These are phyloP conservation scores for Cydonia oblonga DNA, from an alignment of 331 rosid genomes.

Conservation along the genomic window DNA sequence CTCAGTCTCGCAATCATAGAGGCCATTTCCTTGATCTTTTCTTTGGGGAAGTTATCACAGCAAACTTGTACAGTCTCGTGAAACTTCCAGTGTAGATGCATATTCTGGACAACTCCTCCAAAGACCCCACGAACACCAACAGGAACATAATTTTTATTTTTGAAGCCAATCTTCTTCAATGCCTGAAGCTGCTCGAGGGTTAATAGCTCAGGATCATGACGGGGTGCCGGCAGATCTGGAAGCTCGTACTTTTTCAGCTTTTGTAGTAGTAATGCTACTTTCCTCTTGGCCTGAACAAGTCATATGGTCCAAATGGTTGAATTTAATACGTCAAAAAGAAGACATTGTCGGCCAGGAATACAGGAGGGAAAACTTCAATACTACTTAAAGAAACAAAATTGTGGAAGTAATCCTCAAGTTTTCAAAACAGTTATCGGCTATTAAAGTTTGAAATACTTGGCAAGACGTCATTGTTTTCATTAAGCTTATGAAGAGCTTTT, in stretches of 20 bases:
- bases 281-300: constrained; percentile 81
- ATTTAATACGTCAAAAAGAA: neutral
- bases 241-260: constrained; percentile 89
- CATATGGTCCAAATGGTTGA: constrained; percentile 1
- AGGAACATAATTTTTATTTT: constrained; percentile 85
- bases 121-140: constrained; percentile 99
- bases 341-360: neutral
- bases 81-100: constrained; percentile 99
- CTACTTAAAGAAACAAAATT: neutral
- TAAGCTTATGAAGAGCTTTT: neutral
- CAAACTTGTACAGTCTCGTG: constrained; percentile 98
- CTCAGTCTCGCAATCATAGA: constrained; percentile 89
- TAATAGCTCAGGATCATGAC: constrained; percentile 86
- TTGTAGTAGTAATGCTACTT: constrained; percentile 81
- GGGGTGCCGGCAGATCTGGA: constrained; percentile 81
- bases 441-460: neutral
- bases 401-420: neutral
- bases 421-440: neutral
- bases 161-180: constrained; percentile 76
- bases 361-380: neutral
- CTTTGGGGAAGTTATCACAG: constrained; percentile 96
- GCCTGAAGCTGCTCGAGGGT: constrained; percentile 89
- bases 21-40: constrained; percentile 94
- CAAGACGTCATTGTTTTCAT: neutral
- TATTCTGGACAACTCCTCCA: constrained; percentile 98